Evolutionary conservation across 768 basidiomycete genomes (phyloP), one percentile per base, ranked within the genome.

Genomic region (Pilatotrama ljubarskyi): DNA sequence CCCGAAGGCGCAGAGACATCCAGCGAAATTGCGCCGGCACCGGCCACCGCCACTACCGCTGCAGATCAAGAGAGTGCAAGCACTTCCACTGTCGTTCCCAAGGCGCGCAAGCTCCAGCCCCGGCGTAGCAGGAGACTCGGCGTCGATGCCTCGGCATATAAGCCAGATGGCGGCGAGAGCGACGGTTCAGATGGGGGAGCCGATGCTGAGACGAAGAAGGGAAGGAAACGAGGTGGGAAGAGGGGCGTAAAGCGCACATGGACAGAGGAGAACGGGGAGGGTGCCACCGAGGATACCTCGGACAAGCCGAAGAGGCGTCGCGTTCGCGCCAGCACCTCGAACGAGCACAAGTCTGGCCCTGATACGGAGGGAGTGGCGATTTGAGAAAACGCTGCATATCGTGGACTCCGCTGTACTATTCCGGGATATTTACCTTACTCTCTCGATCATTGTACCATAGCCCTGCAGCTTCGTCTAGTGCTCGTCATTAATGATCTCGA

Each of bases 91-190:
- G 55, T 24, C 6, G 38, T 14, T 18, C 18, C 47, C 1, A 15
- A 35, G 36, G 22, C 47, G 25, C 37, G 37, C 15, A 59, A 47
- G 37, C 44, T 42, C n/a, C 46, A 43, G 40, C 25, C 38, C 17
- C 32, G 44, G 22, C 63, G 42, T 29, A 64, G 68, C 57, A 74
- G 66, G 62, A 69, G 74, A 29, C 70, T 78, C n/a, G 65, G 67
- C 37, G 57, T 44, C 24, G 78, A 80, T 59, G 70, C 67, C 8
- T 61, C 70, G 17, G 74, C 75, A 15, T 80, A 78, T 65, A 72
- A 77, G 47, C 79, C 78, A 3, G 68, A 64, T 3, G 68, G 69
- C 2, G 73, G 67, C 3, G 51, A 43, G 20, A 54, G 35, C 13
- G 71, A 70, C 9, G 71, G 72, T 22, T 70, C 71, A 35, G 66